Base-by-base conservation (phyloP, 257 asterid genomes). In the Eustoma russellianum region DNA sequence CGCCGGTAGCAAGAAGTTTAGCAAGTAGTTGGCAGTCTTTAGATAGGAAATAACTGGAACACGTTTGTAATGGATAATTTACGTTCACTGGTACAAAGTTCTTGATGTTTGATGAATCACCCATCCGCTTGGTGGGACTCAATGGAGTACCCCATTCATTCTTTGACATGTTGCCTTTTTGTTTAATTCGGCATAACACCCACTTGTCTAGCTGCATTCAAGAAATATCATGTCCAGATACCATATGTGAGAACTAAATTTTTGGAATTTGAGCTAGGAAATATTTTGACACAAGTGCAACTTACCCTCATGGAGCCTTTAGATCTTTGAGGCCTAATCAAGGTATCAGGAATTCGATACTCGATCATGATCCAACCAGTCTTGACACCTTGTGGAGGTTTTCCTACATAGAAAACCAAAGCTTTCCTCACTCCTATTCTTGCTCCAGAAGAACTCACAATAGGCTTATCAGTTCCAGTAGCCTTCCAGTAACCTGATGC, bases 161-260 rank as follows among this genome's bases (percentile, higher is more conserved):
- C 79, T 81, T 84, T 81, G 88, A 79, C 82, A 63, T 76, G 94
- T 81, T 84, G 82, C 94, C 83, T 73, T 81, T 81, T 24, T 64
- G 82, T 24, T 70, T 71, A 46, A 84, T 62, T 46, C 80, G 74
- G 17, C 85, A 84, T 13, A 84, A 66, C 19, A 84, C 90, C 90
- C 94, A 81, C 43, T 84, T 79, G 41, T 81, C 94, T 73, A 84
- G 46, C 91, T 84, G 81, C 56, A 50, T 33, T n/a, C n/a, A n/a
- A n/a, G n/a, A n/a, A n/a, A n/a, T n/a, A n/a, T n/a, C n/a, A n/a
- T n/a, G n/a, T n/a, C n/a, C n/a, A n/a, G n/a, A n/a, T n/a, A n/a
- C n/a, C n/a, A n/a, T n/a, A n/a, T n/a, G n/a, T n/a, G n/a, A n/a
- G n/a, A n/a, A n/a, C n/a, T n/a, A 11, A 6, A 38, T 38, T 38